Evolutionary conservation across 257 asterid species (phyloP), one percentile per base, ranked within the genome.

Genomic region (Plectranthus barbatus): DNA sequence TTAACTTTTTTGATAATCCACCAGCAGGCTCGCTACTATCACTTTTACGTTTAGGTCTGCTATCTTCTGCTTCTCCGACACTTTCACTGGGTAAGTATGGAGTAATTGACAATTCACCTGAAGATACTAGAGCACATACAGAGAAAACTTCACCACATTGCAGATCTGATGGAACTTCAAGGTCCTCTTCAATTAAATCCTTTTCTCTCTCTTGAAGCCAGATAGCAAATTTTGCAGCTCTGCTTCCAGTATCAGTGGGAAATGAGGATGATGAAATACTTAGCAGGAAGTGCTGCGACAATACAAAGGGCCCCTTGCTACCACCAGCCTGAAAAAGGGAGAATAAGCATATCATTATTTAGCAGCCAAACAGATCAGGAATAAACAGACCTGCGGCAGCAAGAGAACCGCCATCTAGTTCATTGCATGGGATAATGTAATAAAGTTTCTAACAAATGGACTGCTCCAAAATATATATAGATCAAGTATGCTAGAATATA

Each of bases 21-120:
- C 64, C 78, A 56, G 75, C 81, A 73, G 62, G 59, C 53, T 82
- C 96, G 53, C 60, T 44, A 58, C 29, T 23, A 59, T 81, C 84
- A 60, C 39, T 33, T 69, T 83, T 85, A 42, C 86, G 91, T 74
- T 89, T 92, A 69, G 69, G 60, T 83, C 89, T 85, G 60, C 71
- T 77, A 76, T 89, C 97, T 79, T 91, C 98, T 13, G 84, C 85
- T 80, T 92, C 99, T 58, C 99, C 99, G 64, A 89, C 86, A 56
- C 97, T 96, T 62, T 83, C 96, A 67, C 74, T 74, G 26, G 99
- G 99, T 62, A 92, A 84, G 81, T 73, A 66, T 34, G 91, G 89
- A 56, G 74, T 50, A 72, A 92, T 67, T 42, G 85, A 80, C 21
- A 92, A 70, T 69, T 89, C 95, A 29, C 84, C 86, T 19, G 84